Evolutionary conservation across 768 basidiomycete genomes (phyloP), one percentile per base, ranked within the genome.

Genomic region (Kwoniella dendrophila): DNA sequence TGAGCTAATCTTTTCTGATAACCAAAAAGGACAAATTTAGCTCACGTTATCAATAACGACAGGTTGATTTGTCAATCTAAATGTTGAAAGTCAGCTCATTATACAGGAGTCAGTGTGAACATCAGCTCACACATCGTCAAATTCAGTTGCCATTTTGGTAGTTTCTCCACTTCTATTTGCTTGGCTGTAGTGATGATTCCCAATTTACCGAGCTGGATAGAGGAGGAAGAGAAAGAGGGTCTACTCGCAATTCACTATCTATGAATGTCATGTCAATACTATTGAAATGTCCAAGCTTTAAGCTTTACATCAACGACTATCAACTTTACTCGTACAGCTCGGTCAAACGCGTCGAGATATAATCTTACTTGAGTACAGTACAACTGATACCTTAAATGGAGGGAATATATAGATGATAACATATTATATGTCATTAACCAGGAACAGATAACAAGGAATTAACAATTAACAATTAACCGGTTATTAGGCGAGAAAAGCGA

Each of bases 31-130:
- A 3, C 30, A 38, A 34, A 27, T 29, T 14, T 27, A 45, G 82
- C 88, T 69, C 67, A 95, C 94, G 82, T 98, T 98, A 84, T 98
- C 95, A 74, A 98, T 96, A 68, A 98, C 95, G 61, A 98, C 93
- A 4, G 95, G 95, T 81, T 98, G 95, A 82, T 97, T 98, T 61
- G 94, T 95, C 78, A 96, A 85, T 69, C 77, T 78, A 56, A 14
- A 24, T 18, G 36, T 11, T 22, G 7, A 14, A 8, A 4, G 16
- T 57, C 45, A 62, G 47, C 12, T 61, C 24, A 41, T 29, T 52
- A 52, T 30, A 16, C n/a, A 29, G n/a, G 49, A 18, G 54, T 3
- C 32, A 12, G 27, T 3, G 18, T 36, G 10, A n/a, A 20, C 20
- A n/a, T n/a, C n/a, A 55, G 63, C 76, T 71, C 56, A 78, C 76